Conservation (phyloP, 2,329 filamentous ascomycete genomes). For the Chaetomiaceae sp. region DNA sequence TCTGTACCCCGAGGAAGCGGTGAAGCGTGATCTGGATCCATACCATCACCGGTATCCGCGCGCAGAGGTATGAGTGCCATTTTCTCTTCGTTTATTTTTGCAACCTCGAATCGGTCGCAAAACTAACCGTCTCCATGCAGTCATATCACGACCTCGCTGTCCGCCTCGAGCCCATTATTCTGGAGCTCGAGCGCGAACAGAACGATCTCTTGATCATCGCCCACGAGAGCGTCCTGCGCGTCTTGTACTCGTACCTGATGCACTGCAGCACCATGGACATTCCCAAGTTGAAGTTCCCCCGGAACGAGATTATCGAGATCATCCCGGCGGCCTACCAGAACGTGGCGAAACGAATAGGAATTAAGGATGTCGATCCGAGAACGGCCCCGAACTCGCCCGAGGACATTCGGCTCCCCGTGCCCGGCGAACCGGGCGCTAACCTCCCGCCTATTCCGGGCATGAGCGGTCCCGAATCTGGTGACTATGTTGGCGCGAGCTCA, state of each 20-base stretch:
- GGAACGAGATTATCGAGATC: slow-evolving; percentile 97
- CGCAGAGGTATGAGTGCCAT: slow-evolving; percentile 64
- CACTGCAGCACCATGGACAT: slow-evolving; percentile 95
- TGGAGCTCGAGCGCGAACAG: slow-evolving; percentile 93
- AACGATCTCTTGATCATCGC: slow-evolving; percentile 98
- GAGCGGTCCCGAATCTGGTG: slow-evolving; percentile 42
- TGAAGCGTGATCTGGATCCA: slow-evolving; percentile 88
- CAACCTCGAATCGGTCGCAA: not conserved
- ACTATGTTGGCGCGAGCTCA: slow-evolving; percentile 31
- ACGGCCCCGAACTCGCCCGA: slow-evolving; percentile 75
- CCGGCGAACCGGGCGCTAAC: slow-evolving; percentile 41
- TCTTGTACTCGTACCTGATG: slow-evolving; percentile 97
- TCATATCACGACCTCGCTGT: slow-evolving; percentile 99
- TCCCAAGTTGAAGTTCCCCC: slow-evolving; percentile 85
- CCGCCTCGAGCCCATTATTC: slow-evolving; percentile 92
- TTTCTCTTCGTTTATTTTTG: not conserved
- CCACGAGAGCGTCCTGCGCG: slow-evolving; percentile 94
- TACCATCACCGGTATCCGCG: slow-evolving; percentile 96
- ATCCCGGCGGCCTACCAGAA: slow-evolving; percentile 98
- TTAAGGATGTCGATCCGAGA: slow-evolving; percentile 61
- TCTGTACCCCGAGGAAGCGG: slow-evolving; percentile 83
- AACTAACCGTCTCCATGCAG: slow-evolving; percentile 46
- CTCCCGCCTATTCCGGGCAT: slow-evolving; percentile 45
- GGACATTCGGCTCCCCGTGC: slow-evolving; percentile 73
- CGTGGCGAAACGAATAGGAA: slow-evolving; percentile 83